These are phyloP conservation scores for Durusdinium trenchii DNA, from an alignment of 73 alveolate genomes.

Conservation along the genomic window DNA sequence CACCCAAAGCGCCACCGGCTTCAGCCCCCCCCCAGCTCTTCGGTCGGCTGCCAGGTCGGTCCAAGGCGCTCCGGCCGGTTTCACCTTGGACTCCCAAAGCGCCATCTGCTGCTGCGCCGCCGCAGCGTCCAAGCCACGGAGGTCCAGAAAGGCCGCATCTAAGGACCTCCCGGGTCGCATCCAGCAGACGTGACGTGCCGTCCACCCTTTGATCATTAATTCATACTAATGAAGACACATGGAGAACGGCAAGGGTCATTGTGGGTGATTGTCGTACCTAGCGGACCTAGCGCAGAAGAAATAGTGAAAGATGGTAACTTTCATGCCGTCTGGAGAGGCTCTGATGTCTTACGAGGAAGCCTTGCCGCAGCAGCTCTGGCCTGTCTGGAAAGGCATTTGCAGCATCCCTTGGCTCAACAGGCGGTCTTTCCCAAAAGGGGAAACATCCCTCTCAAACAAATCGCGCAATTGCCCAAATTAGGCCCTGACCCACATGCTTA, in stretches of 20 bases:
- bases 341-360: no score
- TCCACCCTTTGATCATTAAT: no score
- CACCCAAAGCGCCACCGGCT: no score
- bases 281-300: no score
- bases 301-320: no score
- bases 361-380: background rate
- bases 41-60: no score
- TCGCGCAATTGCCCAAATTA: background rate
- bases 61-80: conserved; percentile 74
- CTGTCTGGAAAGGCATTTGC: background rate
- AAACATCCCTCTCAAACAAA: background rate
- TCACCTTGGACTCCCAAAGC: conserved; percentile 74
- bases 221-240: no score
- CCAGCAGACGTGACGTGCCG: background rate
- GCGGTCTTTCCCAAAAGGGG: background rate
- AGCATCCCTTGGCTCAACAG: background rate
- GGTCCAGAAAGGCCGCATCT: conserved; percentile 72
- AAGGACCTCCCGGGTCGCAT: conserved; percentile 35
- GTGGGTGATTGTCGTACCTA: no score
- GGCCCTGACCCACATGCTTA: no score
- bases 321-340: no score
- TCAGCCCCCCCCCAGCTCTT: no score
- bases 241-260: no score
- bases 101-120: conserved; percentile 77
- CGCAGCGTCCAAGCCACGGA: conserved; percentile 54